Evolutionary conservation across 2,329 filamentous ascomycete species (phyloP).

Genomic region (Paramyrothecium sp.): DNA sequence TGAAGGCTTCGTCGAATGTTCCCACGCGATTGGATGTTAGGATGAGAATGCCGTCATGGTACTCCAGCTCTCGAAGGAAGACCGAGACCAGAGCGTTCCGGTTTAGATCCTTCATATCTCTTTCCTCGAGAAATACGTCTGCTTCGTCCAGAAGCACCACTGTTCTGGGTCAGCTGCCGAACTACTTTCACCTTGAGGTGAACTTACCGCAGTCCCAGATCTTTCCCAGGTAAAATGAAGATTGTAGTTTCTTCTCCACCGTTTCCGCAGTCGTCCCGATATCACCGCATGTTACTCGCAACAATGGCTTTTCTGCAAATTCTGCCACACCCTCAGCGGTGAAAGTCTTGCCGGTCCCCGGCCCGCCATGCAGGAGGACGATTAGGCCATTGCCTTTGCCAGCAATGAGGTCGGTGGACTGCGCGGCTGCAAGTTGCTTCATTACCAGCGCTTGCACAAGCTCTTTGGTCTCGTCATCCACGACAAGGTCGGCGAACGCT

Average conservation of each 20-base stretch:
- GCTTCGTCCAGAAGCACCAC: slow-evolving; percentile 24
- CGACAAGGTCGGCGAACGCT: too few species aligned
- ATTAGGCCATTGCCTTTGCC: too few species aligned
- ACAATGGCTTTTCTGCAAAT: slow-evolving; percentile 6
- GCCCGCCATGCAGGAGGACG: background rate
- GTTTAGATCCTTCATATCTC: slow-evolving; percentile 15
- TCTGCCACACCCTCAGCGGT: slow-evolving; percentile 9
- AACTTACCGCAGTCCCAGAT: slow-evolving; percentile 11
- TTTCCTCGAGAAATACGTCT: slow-evolving; percentile 22
- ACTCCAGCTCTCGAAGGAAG: slow-evolving; percentile 32
- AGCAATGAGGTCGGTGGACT: too few species aligned
- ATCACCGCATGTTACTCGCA: slow-evolving; percentile 10
- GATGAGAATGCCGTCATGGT: slow-evolving; percentile 33
- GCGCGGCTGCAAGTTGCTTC: too few species aligned
- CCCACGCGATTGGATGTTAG: slow-evolving; percentile 33
- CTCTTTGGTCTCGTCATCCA: too few species aligned
- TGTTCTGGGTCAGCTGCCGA: too few species aligned
- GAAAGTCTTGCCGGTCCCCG: slow-evolving; percentile 8
- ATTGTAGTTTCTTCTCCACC: too few species aligned
- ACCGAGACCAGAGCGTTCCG: slow-evolving; percentile 24
- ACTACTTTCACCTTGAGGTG: too few species aligned
- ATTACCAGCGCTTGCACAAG: too few species aligned
- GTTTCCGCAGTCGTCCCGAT: slow-evolving; percentile 9
- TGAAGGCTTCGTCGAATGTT: slow-evolving; percentile 33
- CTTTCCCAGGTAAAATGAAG: too few species aligned